Conservation (phyloP, 768 basidiomycete genomes). For the Nidularia pulvinata region DNA sequence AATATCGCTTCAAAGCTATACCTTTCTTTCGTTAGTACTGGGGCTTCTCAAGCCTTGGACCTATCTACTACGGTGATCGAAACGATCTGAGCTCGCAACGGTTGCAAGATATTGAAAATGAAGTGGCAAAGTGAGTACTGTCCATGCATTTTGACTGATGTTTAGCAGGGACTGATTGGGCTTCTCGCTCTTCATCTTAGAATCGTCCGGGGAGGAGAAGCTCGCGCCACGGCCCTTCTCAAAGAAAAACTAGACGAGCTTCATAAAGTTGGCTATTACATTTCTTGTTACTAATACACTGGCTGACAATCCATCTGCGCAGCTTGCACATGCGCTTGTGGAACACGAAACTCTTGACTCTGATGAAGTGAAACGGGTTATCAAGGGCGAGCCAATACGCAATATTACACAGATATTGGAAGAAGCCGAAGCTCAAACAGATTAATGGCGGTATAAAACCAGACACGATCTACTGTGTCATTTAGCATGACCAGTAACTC, state of each 20-base stretch:
- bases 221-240: constrained; percentile 63
- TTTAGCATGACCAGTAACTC: too few relatives aligned
- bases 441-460: too few relatives aligned
- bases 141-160: too few relatives aligned
- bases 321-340: constrained; percentile 91
- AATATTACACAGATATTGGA: constrained; percentile 65
- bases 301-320: constrained; percentile 3
- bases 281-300: constrained; percentile 3
- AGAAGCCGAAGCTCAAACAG: constrained; percentile 17
- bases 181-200: constrained; percentile 35
- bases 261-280: constrained; percentile 52
- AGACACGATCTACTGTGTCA: too few relatives aligned
- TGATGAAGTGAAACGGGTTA: constrained; percentile 84
- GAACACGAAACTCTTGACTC: constrained; percentile 93
- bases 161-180: background rate
- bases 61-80: constrained; percentile 79
- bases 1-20: too few relatives aligned
- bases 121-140: constrained; percentile 72
- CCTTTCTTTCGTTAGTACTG: constrained; percentile 45
- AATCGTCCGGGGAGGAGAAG: constrained; percentile 71
- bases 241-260: constrained; percentile 72
- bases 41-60: constrained; percentile 86
- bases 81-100: constrained; percentile 72
- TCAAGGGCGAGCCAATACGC: constrained; percentile 82
- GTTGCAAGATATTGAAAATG: constrained; percentile 85